Base-by-base conservation (phyloP, 768 basidiomycete species). In the Ramaria rubella region DNA sequence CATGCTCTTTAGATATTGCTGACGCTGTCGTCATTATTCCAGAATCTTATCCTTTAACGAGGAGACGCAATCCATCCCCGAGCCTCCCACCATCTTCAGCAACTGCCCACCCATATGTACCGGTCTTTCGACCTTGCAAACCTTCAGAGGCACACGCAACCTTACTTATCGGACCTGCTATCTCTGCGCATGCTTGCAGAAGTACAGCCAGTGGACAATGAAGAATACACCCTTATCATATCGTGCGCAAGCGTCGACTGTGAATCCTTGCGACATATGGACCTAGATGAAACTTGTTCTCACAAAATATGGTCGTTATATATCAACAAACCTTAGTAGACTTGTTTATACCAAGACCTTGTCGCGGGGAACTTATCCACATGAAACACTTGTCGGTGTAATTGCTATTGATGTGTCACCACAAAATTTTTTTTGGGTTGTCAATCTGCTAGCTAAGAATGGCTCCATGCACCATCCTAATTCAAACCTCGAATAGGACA, bases 31-130 rank as follows among this genome's bases (percentile, higher is more conserved):
- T 56, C 26, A 34, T 56, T 9, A 27, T 56, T 48, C 21, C n/a
- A 30, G 46, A 48, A 5, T 38, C 36, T 11, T 11, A 38, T 11
- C n/a, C 36, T 11, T 11, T 38, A 38, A n/a, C 36, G n/a, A n/a
- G n/a, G 9, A 27, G 51, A 59, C 26, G 29, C 44, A 3, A 30
- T 53, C 21, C 49, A 9, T 19, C 19, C 27, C 36, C 31, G 1
- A 42, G 40, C 34, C 17, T 34, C n/a, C 29, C 40, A 33, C 5
- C 51, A 81, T 94, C 57, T 68, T 93, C 59, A 85, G 83, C 0
- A 91, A 53, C 23, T 42, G 15, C n/a, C 23, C 34, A 53, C 52
- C 36, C 33, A 30, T 36, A 5, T 53, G n/a, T 53, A 21, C 24
- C n/a, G n/a, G n/a, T n/a, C n/a, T n/a, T n/a, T n/a, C 52, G 52